Evolutionary conservation across 1,284 basidiomycete species (phyloP).

Genomic region (Fistulina hepatica): DNA sequence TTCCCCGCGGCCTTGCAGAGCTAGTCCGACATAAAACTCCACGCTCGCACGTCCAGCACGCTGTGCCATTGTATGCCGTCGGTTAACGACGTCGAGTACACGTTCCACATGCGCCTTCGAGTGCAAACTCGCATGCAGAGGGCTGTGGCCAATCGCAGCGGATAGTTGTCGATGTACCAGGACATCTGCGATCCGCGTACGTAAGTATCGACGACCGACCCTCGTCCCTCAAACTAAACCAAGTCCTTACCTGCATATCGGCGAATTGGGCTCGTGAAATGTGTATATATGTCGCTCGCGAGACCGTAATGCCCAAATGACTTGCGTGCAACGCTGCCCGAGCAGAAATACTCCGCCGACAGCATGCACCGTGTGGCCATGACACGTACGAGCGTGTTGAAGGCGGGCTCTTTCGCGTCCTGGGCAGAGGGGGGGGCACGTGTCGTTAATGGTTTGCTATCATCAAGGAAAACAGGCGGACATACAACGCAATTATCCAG

Average conservation of each 20-base stretch:
- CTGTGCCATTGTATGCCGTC: conserved; percentile 91
- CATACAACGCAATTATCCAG: conserved; percentile 81
- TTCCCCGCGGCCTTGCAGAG: conserved; percentile 66
- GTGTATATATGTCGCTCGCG: conserved; percentile 94
- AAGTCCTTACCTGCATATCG: conserved; percentile 75
- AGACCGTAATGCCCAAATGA: conserved; percentile 96
- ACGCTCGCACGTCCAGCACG: conserved; percentile 94
- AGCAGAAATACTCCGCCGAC: conserved; percentile 96
- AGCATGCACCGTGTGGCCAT: conserved; percentile 99
- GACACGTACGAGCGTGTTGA: conserved; percentile 96
- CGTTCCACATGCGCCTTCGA: conserved; percentile 86
- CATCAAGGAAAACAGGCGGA: conserved; percentile 12
- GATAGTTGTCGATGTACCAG: conserved; percentile 91
- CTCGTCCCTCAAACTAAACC: conserved; percentile 24
- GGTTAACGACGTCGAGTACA: conserved; percentile 81
- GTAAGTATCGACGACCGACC: no score
- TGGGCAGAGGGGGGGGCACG: conserved; percentile 21
- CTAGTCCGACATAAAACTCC: conserved; percentile 95
- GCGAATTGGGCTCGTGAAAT: conserved; percentile 93
- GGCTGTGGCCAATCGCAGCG: conserved; percentile 78
- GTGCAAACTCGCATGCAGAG: conserved; percentile 81
- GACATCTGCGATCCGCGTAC: conserved; percentile 51
- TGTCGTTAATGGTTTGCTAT: conserved; percentile 2
- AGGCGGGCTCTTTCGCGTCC: conserved; percentile 76
- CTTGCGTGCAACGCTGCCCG: conserved; percentile 86